Conservation (phyloP, 2,329 filamentous ascomycete genomes). For the Colletotrichum acutatum region DNA sequence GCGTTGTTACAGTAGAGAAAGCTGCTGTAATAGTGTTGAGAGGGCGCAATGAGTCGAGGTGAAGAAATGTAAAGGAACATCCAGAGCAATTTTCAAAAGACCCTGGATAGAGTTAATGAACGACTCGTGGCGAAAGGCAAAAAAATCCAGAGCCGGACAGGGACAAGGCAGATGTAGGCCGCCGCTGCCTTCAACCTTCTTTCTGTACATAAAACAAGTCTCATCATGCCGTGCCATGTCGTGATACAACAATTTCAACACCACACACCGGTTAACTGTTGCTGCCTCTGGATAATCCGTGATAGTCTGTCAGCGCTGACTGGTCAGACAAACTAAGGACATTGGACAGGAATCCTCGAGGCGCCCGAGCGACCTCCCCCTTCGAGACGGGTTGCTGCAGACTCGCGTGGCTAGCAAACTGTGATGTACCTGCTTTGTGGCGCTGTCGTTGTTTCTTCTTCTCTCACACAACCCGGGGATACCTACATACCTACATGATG, state of each 20-base stretch:
- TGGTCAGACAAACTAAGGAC: neutral
- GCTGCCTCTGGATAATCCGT: neutral
- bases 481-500: neutral
- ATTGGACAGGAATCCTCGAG: neutral
- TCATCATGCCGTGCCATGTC: constrained; percentile 6
- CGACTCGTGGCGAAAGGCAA: constrained; percentile 18
- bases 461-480: constrained; percentile 23
- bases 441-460: constrained; percentile 23
- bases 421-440: constrained; percentile 33
- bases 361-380: constrained; percentile 1
- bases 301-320: neutral
- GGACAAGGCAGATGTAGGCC: constrained; percentile 16
- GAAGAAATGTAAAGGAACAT: neutral
- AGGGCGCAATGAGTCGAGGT: neutral
- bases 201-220: constrained; percentile 28
- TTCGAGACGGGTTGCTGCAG: constrained; percentile 29
- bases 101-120: neutral
- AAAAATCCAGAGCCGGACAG: neutral
- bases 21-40: neutral
- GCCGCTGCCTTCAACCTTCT: constrained; percentile 2
- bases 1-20: neutral
- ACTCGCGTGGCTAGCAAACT: constrained; percentile 29
- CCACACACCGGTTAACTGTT: neutral
- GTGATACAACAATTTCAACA: neutral
- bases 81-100: constrained; percentile 7